These are phyloP conservation scores for Casuarina glauca DNA, from an alignment of 306 rosid genomes.

Conservation along the genomic window DNA sequence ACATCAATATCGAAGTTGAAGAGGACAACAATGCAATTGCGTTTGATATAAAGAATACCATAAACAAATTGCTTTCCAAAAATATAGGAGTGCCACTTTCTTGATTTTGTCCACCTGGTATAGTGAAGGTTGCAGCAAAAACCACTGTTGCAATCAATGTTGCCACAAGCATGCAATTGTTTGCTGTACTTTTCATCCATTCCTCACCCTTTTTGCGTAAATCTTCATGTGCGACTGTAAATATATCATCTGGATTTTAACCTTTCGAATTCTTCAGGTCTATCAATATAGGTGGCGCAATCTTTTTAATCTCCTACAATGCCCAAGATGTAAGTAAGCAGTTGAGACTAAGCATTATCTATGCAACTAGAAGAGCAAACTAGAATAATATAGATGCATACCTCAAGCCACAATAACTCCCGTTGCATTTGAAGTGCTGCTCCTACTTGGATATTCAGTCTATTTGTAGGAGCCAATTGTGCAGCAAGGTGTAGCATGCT, in stretches of 20 bases:
- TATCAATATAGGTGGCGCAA: background rate
- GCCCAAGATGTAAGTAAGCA: background rate
- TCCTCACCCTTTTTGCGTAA: background rate
- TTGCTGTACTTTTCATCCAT: slow-evolving; percentile 16
- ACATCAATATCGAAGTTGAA: too few relatives aligned
- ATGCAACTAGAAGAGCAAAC: too few relatives aligned
- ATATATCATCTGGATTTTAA: background rate
- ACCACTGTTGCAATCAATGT: slow-evolving; percentile 1
- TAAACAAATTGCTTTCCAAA: background rate
- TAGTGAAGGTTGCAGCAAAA: slow-evolving; percentile 3
- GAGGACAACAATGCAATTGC: background rate
- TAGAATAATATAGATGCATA: too few relatives aligned
- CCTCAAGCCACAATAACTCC: too few relatives aligned
- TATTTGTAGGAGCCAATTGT: too few relatives aligned
- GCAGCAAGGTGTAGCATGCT: too few relatives aligned
- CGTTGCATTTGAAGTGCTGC: too few relatives aligned
- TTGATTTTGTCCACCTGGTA: background rate
- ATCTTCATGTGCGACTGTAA: background rate
- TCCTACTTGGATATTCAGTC: too few relatives aligned
- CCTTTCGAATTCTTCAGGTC: background rate
- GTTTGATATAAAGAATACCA: slow-evolving; percentile 2
- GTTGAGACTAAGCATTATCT: too few relatives aligned
- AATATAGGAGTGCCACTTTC: background rate
- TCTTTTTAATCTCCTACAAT: slow-evolving; percentile 1
- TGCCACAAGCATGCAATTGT: background rate